Conservation (phyloP, 1,139 yeast genomes). For the Blastobotrys raffinosifermentans region DNA sequence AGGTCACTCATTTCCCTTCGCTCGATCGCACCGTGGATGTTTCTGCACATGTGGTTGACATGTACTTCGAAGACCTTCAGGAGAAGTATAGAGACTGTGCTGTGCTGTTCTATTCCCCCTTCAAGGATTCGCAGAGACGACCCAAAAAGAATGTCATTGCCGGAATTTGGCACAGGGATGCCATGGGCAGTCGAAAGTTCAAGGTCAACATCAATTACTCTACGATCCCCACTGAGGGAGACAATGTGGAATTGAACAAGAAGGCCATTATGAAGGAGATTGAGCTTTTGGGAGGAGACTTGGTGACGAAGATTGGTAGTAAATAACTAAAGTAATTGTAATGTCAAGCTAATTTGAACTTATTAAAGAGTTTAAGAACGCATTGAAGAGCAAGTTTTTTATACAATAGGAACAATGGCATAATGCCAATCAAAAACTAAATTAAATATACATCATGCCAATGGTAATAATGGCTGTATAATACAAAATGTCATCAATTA, state of each 20-base stretch:
- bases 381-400: background rate
- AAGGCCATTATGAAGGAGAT: slow-evolving; percentile 74
- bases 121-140: background rate
- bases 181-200: slow-evolving; percentile 51
- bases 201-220: slow-evolving; percentile 76
- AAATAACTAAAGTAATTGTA: slow-evolving; percentile 1
- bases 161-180: slow-evolving; percentile 72
- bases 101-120: slow-evolving; percentile 48
- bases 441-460: background rate
- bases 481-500: slow-evolving; percentile 16
- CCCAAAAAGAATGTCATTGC: slow-evolving; percentile 44
- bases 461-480: background rate
- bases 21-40: slow-evolving; percentile 24
- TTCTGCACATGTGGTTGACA: slow-evolving; percentile 22
- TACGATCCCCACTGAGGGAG: slow-evolving; percentile 50
- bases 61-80: slow-evolving; percentile 29
- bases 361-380: background rate
- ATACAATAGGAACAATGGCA: background rate
- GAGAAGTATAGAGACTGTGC: slow-evolving; percentile 41
- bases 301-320: slow-evolving; percentile 24
- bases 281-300: slow-evolving; percentile 68
- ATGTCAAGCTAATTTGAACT: background rate
- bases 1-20: slow-evolving; percentile 19
- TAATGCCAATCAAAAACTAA: background rate
- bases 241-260: slow-evolving; percentile 56